phyloP scores from a whole-genome alignment of 2,329 filamentous ascomycete species.

The Rhinocladiella similis region DNA sequence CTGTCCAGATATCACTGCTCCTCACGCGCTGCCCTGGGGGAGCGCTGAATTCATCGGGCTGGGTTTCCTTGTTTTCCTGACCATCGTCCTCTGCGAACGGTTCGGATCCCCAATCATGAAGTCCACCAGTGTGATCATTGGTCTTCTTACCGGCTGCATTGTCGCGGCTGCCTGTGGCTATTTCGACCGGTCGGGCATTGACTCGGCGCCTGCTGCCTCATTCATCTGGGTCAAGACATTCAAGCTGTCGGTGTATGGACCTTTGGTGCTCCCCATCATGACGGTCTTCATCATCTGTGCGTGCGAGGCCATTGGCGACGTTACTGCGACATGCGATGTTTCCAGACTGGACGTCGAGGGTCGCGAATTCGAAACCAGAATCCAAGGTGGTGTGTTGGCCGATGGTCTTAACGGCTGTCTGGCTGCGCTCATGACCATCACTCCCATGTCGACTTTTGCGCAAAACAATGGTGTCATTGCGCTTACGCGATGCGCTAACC shows the following conservation, averaged over 20 bases:
- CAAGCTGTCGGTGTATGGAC: conserved; percentile 64
- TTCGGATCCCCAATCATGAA: conserved; percentile 72
- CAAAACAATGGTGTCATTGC: conserved; percentile 71
- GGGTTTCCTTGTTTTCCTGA: conserved; percentile 67
- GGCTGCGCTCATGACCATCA: conserved; percentile 65
- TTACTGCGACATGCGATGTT: conserved; percentile 68
- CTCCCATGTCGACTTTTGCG: conserved; percentile 67
- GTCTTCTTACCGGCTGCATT: conserved; percentile 66
- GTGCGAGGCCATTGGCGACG: conserved; percentile 68
- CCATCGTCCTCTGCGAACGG: conserved; percentile 68
- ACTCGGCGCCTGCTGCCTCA: conserved; percentile 61
- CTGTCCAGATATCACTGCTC: conserved; percentile 60
- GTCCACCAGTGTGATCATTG: conserved; percentile 64
- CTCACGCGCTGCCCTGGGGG: conserved; percentile 63
- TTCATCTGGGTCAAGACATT: conserved; percentile 73
- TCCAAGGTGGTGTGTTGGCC: conserved; percentile 67
- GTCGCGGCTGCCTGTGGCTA: conserved; percentile 67
- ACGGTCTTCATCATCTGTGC: conserved; percentile 61
- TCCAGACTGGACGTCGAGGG: conserved; percentile 65
- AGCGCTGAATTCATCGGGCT: conserved; percentile 66
- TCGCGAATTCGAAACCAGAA: conserved; percentile 64
- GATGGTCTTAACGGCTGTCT: conserved; percentile 67
- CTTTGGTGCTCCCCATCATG: conserved; percentile 64
- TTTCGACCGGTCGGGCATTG: conserved; percentile 60
- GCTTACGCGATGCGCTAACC: conserved; percentile 66